Conservation (phyloP, 2,329 filamentous ascomycete genomes). For the Aspergillus sp. region DNA sequence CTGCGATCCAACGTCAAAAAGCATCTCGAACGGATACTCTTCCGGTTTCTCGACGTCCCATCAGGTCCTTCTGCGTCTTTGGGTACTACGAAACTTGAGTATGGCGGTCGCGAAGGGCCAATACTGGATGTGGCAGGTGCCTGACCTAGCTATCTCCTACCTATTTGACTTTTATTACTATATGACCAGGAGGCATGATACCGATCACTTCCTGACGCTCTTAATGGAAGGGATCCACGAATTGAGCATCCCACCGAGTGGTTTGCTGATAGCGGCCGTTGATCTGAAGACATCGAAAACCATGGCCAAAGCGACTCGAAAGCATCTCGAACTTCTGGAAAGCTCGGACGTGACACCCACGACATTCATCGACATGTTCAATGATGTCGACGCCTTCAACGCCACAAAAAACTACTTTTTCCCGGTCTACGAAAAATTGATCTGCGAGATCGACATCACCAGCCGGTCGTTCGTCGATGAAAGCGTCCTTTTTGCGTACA, state of each 20-base stretch:
- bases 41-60: conserved; percentile 11
- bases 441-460: conserved; percentile 26
- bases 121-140: conserved; percentile 11
- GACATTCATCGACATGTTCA: conserved; percentile 20
- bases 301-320: conserved; percentile 14
- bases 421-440: conserved; percentile 20
- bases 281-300: conserved; percentile 17
- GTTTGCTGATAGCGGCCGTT: conserved; percentile 18
- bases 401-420: conserved; percentile 18
- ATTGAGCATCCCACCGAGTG: conserved; percentile 22
- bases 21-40: neutral
- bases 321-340: conserved; percentile 19
- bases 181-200: conserved; percentile 5
- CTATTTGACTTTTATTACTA: conserved; percentile 22
- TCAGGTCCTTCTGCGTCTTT: conserved; percentile 25
- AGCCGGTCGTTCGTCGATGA: conserved; percentile 21
- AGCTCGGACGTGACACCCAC: conserved; percentile 15
- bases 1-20: neutral
- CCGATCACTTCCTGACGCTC: conserved; percentile 16
- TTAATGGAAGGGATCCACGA: conserved; percentile 20
- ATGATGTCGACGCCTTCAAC: conserved; percentile 17
- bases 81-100: conserved; percentile 21
- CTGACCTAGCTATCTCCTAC: conserved; percentile 13
- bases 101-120: conserved; percentile 11
- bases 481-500: conserved; percentile 21